Conservation (phyloP, 441 rosid genomes). For the Populus tomentosa region DNA sequence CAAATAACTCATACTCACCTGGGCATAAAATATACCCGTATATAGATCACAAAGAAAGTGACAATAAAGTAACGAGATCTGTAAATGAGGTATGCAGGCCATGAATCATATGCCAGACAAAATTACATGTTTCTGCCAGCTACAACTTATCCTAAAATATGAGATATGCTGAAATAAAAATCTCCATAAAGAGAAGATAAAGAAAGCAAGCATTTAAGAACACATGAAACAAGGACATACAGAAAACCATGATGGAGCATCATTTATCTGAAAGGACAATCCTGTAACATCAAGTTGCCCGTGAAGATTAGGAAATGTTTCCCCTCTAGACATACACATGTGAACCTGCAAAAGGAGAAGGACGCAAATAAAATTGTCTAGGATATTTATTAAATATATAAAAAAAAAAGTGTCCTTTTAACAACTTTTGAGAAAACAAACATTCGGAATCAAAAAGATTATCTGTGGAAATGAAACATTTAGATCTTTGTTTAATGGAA, state of each 20-base stretch:
- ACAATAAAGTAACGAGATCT: not conserved
- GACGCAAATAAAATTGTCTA: slow-evolving; percentile 12
- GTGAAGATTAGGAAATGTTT: slow-evolving; percentile 90
- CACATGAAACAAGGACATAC: slow-evolving; percentile 46
- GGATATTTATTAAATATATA: not conserved
- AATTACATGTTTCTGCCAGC: not conserved
- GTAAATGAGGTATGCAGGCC: not conserved
- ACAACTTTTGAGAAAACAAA: not conserved
- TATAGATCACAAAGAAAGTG: not conserved
- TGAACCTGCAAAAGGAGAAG: slow-evolving; percentile 65
- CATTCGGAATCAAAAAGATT: not conserved
- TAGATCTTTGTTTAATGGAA: not conserved
- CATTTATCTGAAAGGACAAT: slow-evolving; percentile 79
- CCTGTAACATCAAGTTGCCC: slow-evolving; percentile 96
- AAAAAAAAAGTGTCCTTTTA: not conserved
- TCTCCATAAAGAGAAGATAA: slow-evolving; percentile 16
- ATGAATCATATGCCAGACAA: not conserved
- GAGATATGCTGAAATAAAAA: slow-evolving; percentile 9
- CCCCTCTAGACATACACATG: slow-evolving; percentile 95
- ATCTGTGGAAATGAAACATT: not conserved
- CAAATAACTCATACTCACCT: not conserved
- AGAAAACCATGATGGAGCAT: slow-evolving; percentile 86
- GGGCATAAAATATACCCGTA: not conserved
- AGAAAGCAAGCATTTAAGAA: slow-evolving; percentile 15
- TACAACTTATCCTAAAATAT: not conserved